These are phyloP conservation scores for Agastache rugosa DNA, from an alignment of 257 asterid species.

Conservation along the genomic window DNA sequence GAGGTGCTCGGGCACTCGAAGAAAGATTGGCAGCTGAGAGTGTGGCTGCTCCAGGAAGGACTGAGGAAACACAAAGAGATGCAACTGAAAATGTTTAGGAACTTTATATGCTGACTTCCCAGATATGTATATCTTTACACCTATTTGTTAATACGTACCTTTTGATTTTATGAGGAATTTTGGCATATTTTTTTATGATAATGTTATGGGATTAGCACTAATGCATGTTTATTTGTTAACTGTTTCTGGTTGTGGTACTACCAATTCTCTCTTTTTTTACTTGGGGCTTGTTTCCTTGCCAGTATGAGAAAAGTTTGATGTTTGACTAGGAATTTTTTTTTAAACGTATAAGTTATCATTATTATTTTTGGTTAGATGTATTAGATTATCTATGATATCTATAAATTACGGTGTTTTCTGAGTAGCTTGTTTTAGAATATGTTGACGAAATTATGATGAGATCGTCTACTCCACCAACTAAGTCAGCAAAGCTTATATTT, in stretches of 20 bases:
- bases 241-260: not conserved
- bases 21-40: constrained; percentile 88
- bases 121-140: constrained; percentile 41
- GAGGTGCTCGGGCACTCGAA: constrained; percentile 94
- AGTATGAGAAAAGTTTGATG: too few species aligned
- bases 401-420: not conserved
- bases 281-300: too few species aligned
- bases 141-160: constrained; percentile 33
- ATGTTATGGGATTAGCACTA: constrained; percentile 12
- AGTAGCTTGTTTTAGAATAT: not conserved
- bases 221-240: not conserved
- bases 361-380: too few species aligned
- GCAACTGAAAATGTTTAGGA: constrained; percentile 69
- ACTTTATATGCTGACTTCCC: constrained; percentile 37
- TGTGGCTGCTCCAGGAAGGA: constrained; percentile 58
- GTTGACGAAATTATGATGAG: not conserved
- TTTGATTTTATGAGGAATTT: constrained; percentile 31
- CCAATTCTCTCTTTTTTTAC: not conserved
- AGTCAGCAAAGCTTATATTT: too few species aligned
- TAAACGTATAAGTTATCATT: too few species aligned
- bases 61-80: constrained; percentile 58
- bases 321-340: too few species aligned
- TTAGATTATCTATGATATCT: too few species aligned
- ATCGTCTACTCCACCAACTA: too few species aligned
- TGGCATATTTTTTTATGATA: constrained; percentile 20